A percentile compares a stretch with the other conserved stretches of the same genome.
Conservation (phyloP, 2,329 filamentous ascomycete species). For the Gyromitra esculenta region DNA sequence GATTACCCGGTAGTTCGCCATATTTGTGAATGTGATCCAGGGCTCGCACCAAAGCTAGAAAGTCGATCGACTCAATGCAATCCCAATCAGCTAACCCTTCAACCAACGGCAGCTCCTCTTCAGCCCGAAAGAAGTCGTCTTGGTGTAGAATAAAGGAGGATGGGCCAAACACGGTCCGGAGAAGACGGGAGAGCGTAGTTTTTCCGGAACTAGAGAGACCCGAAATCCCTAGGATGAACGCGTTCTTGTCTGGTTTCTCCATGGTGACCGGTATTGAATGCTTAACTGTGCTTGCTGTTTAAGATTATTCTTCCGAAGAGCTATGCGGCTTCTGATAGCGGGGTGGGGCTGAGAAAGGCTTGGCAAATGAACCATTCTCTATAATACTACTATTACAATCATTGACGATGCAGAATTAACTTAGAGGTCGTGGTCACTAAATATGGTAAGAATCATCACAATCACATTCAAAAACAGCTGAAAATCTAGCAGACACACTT, state of each 20-base stretch:
- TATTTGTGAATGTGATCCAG: constrained; percentile 75
- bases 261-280: constrained; percentile 10
- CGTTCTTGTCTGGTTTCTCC: constrained; percentile 40
- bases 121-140: constrained; percentile 93
- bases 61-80: constrained; percentile 79
- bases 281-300: not conserved
- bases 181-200: constrained; percentile 86
- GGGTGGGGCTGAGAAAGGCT: not conserved
- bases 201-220: constrained; percentile 94
- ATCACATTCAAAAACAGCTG: no score
- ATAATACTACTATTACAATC: not conserved
- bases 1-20: constrained; percentile 63
- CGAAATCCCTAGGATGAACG: constrained; percentile 79
- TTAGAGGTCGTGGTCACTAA: not conserved
- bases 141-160: constrained; percentile 85
- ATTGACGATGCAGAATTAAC: constrained; percentile 2
- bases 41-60: constrained; percentile 73
- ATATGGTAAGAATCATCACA: not conserved
- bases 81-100: constrained; percentile 86
- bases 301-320: not conserved
- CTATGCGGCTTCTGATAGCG: not conserved
- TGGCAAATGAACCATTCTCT: constrained; percentile 10
- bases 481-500: no score
- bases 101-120: constrained; percentile 66
- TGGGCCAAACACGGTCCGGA: constrained; percentile 78